Evolutionary conservation across 495 filamentous ascomycete genomes (phyloP).

Genomic region (Aspergillus ellipticus): DNA sequence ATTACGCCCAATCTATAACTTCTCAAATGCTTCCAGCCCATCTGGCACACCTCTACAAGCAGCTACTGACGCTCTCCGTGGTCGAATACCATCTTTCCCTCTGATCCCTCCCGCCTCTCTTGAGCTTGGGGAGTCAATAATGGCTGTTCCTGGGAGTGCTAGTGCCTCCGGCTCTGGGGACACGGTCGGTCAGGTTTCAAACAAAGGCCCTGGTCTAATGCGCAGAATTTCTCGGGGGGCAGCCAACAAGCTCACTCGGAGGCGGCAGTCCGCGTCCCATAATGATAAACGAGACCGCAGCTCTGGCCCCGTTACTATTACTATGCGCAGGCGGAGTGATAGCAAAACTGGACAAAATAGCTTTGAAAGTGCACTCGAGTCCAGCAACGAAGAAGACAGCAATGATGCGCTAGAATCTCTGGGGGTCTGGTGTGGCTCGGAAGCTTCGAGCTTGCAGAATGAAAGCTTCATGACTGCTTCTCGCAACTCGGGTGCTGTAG

Average conservation of each 20-base stretch:
- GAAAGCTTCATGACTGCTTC: conserved; percentile 31
- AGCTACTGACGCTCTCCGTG: conserved; percentile 48
- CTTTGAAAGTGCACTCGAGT: conserved; percentile 49
- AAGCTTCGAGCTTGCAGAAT: conserved; percentile 37
- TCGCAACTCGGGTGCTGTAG: conserved; percentile 46
- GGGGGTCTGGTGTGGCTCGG: conserved; percentile 34
- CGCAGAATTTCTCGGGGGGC: conserved; percentile 64
- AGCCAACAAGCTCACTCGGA: conserved; percentile 55
- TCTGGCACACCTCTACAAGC: conserved; percentile 48
- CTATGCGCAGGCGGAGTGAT: conserved; percentile 82
- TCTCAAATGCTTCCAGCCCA: conserved; percentile 43
- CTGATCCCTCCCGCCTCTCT: conserved; percentile 41
- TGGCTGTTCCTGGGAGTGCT: conserved; percentile 36
- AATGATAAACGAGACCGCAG: conserved; percentile 77
- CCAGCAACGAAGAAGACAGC: conserved; percentile 56
- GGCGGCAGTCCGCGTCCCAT: conserved; percentile 69
- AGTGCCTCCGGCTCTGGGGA: conserved; percentile 41
- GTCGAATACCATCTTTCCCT: conserved; percentile 35
- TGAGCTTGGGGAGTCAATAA: conserved; percentile 55
- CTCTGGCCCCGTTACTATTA: conserved; percentile 80
- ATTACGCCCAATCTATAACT: conserved; percentile 21
- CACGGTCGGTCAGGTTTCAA: conserved; percentile 47
- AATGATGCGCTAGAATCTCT: conserved; percentile 53
- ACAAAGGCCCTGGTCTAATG: conserved; percentile 59
- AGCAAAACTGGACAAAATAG: conserved; percentile 66